These are phyloP conservation scores for Paracorniculantispora psalliotae DNA, from an alignment of 2,329 filamentous ascomycete genomes.

Conservation along the genomic window DNA sequence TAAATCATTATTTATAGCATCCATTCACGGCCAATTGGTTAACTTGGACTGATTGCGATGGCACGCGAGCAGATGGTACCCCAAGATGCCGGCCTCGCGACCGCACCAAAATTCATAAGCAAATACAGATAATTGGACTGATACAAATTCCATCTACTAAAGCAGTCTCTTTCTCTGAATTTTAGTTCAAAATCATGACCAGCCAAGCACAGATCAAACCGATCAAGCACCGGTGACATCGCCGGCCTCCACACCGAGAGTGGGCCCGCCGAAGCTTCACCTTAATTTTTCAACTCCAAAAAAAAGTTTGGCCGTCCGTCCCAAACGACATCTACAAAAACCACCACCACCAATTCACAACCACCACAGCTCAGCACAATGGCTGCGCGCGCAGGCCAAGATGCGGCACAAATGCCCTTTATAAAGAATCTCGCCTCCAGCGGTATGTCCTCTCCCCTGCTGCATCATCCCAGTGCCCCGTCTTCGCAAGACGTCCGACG, in stretches of 20 bases:
- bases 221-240: not conserved
- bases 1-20: too few relatives aligned
- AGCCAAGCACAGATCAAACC: not conserved
- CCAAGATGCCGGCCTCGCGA: too few relatives aligned
- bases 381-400: conserved; percentile 27
- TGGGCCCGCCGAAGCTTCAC: conserved; percentile 7
- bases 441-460: conserved; percentile 51
- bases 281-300: conserved; percentile 16
- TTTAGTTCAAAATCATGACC: too few relatives aligned
- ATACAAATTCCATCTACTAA: too few relatives aligned
- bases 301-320: not conserved
- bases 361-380: conserved; percentile 25
- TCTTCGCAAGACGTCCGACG: not conserved
- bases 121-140: too few relatives aligned
- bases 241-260: not conserved
- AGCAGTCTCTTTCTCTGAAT: too few relatives aligned
- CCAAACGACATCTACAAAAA: not conserved
- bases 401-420: conserved; percentile 60
- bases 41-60: too few relatives aligned
- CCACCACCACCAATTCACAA: not conserved
- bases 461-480: conserved; percentile 3
- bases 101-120: too few relatives aligned
- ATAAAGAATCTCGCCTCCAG: conserved; percentile 80
- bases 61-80: too few relatives aligned
- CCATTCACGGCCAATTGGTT: too few relatives aligned